Percentiles rank a stretch among this genome's conserved stretches.
Conservation (phyloP, 495 filamentous ascomycete genomes). For the Aspergillus avenaceus region DNA sequence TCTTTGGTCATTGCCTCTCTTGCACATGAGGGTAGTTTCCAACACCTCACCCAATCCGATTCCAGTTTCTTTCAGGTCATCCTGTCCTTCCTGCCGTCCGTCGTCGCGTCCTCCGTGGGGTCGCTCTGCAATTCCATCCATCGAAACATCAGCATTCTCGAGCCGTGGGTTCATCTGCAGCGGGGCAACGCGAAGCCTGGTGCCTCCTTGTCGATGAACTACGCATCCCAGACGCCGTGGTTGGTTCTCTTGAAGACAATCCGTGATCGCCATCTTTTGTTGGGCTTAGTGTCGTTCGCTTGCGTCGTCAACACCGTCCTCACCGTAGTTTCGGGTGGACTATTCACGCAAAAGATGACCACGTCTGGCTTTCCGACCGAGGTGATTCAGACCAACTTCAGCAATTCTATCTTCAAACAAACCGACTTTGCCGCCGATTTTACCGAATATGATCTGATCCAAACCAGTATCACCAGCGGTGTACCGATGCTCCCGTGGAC, state of each 20-base stretch:
- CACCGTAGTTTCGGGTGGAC: conserved; percentile 33
- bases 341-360: conserved; percentile 35
- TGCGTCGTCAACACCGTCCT: conserved; percentile 33
- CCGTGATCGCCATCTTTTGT: conserved; percentile 27
- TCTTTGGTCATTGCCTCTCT: conserved; percentile 28
- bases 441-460: conserved; percentile 39
- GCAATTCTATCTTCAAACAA: conserved; percentile 26
- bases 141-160: conserved; percentile 37
- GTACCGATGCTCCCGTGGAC: conserved; percentile 37
- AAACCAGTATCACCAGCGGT: conserved; percentile 37
- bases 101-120: conserved; percentile 34
- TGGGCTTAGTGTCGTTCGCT: conserved; percentile 30
- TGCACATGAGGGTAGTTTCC: conserved; percentile 28
- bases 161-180: conserved; percentile 44
- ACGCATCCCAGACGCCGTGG: conserved; percentile 35
- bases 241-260: conserved; percentile 29
- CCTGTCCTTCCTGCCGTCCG: conserved; percentile 34
- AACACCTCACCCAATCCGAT: conserved; percentile 32
- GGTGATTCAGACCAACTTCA: conserved; percentile 29
- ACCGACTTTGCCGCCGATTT: conserved; percentile 38
- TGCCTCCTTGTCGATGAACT: conserved; percentile 34
- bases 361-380: conserved; percentile 23
- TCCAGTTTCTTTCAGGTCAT: conserved; percentile 36
- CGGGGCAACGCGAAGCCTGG: conserved; percentile 29
- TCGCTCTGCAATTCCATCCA: conserved; percentile 38